Evolutionary conservation across 495 filamentous ascomycete species (phyloP).

Genomic region (Aspergillus carlsbadensis): DNA sequence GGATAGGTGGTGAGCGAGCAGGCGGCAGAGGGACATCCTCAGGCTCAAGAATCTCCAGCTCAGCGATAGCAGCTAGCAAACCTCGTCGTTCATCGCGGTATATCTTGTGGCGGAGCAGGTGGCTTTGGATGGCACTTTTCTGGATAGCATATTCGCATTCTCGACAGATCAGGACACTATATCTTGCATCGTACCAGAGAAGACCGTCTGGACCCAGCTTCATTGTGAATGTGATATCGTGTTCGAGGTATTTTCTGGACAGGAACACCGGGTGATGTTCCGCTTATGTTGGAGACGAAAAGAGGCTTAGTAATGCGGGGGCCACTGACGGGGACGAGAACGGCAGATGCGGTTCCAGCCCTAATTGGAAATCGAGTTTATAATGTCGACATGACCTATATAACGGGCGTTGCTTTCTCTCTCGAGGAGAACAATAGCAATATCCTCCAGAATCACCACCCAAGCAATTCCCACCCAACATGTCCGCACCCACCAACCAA

Average conservation of each 20-base stretch:
- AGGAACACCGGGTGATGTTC: background rate
- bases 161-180: slow-evolving; percentile 11
- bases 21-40: background rate
- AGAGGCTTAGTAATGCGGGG: too few species aligned
- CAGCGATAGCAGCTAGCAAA: background rate
- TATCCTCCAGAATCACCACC: background rate
- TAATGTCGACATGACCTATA: too few species aligned
- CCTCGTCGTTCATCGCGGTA: slow-evolving; percentile 9
- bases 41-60: background rate
- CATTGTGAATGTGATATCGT: background rate
- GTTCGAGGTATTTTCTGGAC: background rate
- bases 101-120: slow-evolving; percentile 12
- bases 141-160: slow-evolving; percentile 14
- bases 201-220: slow-evolving; percentile 1
- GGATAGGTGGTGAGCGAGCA: background rate
- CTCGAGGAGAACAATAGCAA: background rate
- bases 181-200: slow-evolving; percentile 6
- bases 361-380: background rate
- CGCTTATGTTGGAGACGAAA: too few species aligned
- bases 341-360: slow-evolving; percentile 10
- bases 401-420: background rate
- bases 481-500: slow-evolving; percentile 27
- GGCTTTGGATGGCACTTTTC: slow-evolving; percentile 11
- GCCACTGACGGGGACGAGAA: background rate
- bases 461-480: background rate